Base-by-base conservation (phyloP, 768 basidiomycete species). In the Basidioascus undulatus region DNA sequence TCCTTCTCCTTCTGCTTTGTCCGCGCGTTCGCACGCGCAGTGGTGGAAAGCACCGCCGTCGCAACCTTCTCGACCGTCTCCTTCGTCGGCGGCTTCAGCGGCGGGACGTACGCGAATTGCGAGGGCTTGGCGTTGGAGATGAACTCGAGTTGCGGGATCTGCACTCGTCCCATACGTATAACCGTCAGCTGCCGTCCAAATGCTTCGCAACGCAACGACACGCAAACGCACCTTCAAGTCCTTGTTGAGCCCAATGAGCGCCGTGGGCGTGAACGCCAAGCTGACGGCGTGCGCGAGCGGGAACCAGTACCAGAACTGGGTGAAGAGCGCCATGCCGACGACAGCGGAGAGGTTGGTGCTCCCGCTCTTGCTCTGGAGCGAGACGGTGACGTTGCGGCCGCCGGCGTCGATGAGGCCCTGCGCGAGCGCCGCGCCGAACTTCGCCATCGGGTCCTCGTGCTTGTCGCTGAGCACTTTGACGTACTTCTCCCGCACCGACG, bases 291-390 rank as follows among this genome's bases (percentile, higher is more conserved):
- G 87, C 12, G 86, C 84, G 21, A 96, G 64, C 26, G 92, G 92
- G 61, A 87, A 98, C 92, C 92, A 98, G 57, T 96, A 96, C 92
- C 92, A 98, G 62, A 98, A 96, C 58, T 98, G 92, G 53, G 80
- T 81, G 64, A 98, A 98, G 55, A 98, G 61, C 15, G 79, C 74
- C 78, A 96, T 86, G n/a, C 92, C 92, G 26, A 96, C 83, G 47
- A 96, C 81, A 3, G 89, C 84, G 35, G 69, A 80, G 49, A 86
- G 87, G 56, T 94, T 89, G 48, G 71, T 70, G 49, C 77, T 86
- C 8, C 92, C 92, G 2, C 83, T 83, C 44, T 81, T 72, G 55
- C 83, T 92, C 56, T 86, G 79, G 42, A 96, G 62, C 53, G 73
- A 83, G 55, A 98, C 84, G 10, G 87, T 92, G 40, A 79, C 83